Evolutionary conservation across 768 basidiomycete species (phyloP), one percentile per base, ranked within the genome.

Genomic region (Lactifluus hygrophoroides): DNA sequence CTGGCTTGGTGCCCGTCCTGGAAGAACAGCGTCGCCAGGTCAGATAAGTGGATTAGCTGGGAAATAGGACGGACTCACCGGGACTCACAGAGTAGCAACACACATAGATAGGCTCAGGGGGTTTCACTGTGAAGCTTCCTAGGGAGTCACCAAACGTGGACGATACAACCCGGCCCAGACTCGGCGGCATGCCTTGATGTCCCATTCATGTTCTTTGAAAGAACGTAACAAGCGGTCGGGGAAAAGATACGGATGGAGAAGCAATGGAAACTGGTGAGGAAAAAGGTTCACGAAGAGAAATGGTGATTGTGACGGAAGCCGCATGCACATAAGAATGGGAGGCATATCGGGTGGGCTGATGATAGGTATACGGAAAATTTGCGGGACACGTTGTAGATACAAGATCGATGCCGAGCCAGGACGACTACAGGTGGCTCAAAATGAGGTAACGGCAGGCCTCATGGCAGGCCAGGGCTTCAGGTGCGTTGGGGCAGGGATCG

Each of bases 381-480:
- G 49, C 21, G 19, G 43, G 47, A 34, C 35, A 51, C 32, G 34
- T 40, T 32, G 43, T 5, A 32, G 50, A 38, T 25, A 32, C 23
- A 40, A 51, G 43, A 48, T 50, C 47, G 49, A 59, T 43, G 34
- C 40, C 53, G 19, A 44, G 19, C 42, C 40, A 44, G 40, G 11
- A 34, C 13, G 4, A 27, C 25, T 7, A 37, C 38, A 34, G n/a
- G 27, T 14, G 27, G 19, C 30, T 60, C 49, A 60, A 51, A 60
- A 60, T 28, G 54, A 40, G 49, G 43, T 56, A 21, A 60, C 43
- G n/a, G 58, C 28, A 2, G 59, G 54, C 45, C 48, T 50, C 28
- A 51, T 19, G 5, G 48, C 54, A 27, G 54, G 49, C 59, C 54
- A 60, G 11, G 54, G 49, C 54, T 60, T 56, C 49, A 46, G 38